Conservation (phyloP, 2,329 filamentous ascomycete genomes). For the Scedosporium boydii region DNA sequence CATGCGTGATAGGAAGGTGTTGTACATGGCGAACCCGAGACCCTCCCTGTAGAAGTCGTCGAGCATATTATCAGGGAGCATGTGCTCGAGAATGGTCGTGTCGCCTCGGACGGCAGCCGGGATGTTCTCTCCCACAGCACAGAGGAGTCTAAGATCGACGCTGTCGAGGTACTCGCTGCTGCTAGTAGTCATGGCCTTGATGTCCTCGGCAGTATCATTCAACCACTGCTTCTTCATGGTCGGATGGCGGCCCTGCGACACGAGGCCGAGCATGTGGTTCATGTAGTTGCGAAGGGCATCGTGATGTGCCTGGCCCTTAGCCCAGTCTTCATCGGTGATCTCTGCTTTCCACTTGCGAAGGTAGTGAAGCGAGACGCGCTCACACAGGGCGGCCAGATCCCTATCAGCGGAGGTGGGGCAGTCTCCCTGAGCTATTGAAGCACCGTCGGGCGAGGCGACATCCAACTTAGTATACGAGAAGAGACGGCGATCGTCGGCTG, state of each 20-base stretch:
- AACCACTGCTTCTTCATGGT: neutral
- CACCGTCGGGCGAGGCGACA: slow-evolving; percentile 8
- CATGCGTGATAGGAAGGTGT: neutral
- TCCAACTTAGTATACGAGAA: slow-evolving; percentile 12
- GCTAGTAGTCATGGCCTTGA: neutral
- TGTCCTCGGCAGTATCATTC: slow-evolving; percentile 2
- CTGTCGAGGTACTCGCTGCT: neutral
- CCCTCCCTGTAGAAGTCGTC: slow-evolving; percentile 16
- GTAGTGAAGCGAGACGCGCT: slow-evolving; percentile 16
- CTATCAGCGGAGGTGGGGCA: neutral
- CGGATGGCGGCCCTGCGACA: neutral
- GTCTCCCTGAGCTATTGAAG: neutral
- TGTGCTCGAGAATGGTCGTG: slow-evolving; percentile 20
- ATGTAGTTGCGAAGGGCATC: slow-evolving; percentile 12
- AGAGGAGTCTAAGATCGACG: slow-evolving; percentile 1
- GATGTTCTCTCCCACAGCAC: slow-evolving; percentile 19
- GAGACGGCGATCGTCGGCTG: slow-evolving; percentile 11
- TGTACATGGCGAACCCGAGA: slow-evolving; percentile 3
- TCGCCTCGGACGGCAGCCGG: slow-evolving; percentile 20
- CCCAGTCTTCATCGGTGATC: slow-evolving; percentile 14
- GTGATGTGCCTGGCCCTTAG: slow-evolving; percentile 11
- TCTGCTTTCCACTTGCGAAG: slow-evolving; percentile 12
- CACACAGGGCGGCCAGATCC: slow-evolving; percentile 10
- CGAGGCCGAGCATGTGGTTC: slow-evolving; percentile 9
- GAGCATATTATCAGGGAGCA: slow-evolving; percentile 20